These are phyloP conservation scores for Marasmius sp. DNA, from an alignment of 1,284 basidiomycete species.

Conservation along the genomic window DNA sequence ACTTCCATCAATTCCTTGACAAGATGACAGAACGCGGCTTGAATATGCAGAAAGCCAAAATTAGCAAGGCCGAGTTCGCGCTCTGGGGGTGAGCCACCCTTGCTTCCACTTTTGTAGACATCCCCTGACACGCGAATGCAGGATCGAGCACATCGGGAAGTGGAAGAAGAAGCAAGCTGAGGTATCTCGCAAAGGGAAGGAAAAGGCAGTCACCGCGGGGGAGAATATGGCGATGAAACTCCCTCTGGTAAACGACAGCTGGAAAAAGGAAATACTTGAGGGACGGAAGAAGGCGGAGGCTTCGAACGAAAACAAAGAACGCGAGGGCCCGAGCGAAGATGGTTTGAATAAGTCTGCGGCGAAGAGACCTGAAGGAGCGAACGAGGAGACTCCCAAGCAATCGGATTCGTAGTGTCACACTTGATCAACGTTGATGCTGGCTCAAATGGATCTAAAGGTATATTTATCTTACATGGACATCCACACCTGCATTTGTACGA, in stretches of 20 bases:
- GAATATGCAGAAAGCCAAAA: slow-evolving; percentile 61
- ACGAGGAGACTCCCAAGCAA: too few relatives aligned
- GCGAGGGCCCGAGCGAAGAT: neutral
- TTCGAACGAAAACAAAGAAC: neutral
- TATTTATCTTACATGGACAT: neutral
- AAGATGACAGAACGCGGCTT: slow-evolving; percentile 57
- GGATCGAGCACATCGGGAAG: slow-evolving; percentile 47
- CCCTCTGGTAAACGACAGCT: slow-evolving; percentile 13
- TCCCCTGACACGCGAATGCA: slow-evolving; percentile 16
- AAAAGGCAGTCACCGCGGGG: slow-evolving; percentile 21
- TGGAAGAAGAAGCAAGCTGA: slow-evolving; percentile 40
- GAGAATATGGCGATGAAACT: slow-evolving; percentile 17
- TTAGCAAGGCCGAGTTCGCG: slow-evolving; percentile 58
- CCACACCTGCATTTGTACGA: neutral
- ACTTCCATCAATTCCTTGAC: slow-evolving; percentile 64
- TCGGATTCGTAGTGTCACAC: too few relatives aligned
- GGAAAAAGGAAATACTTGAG: slow-evolving; percentile 29
- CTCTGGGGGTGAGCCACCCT: slow-evolving; percentile 50
- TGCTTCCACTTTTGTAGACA: neutral
- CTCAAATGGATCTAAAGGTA: neutral
- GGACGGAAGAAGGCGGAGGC: slow-evolving; percentile 17
- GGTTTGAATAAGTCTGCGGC: too few relatives aligned
- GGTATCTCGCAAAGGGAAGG: slow-evolving; percentile 31
- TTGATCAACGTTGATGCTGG: too few relatives aligned
- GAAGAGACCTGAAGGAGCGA: too few relatives aligned